phyloP scores from a whole-genome alignment of 805 yeast genomes.

The Zygosaccharomyces lentus region DNA sequence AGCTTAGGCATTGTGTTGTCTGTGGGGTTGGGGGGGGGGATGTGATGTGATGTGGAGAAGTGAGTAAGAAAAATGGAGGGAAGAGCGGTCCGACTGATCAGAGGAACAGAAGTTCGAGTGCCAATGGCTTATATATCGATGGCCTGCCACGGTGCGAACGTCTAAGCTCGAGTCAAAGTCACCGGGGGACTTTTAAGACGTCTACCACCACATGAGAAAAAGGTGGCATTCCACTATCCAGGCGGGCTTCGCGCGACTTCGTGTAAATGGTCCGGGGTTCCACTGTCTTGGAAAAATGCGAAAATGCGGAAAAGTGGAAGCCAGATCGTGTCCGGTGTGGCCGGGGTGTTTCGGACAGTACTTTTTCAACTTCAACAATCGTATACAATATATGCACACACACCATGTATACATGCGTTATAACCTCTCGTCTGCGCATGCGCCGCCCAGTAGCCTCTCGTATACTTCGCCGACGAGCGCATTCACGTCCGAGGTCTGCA shows the following conservation, averaged over 20 bases:
- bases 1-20: slow-evolving; percentile 51
- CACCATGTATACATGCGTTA: neutral
- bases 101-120: too few relatives aligned
- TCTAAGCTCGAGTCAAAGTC: neutral
- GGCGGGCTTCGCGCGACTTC: neutral
- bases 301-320: slow-evolving; percentile 1
- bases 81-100: too few relatives aligned
- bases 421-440: neutral
- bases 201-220: slow-evolving; percentile 5
- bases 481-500: slow-evolving; percentile 83
- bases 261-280: neutral
- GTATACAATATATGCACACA: too few relatives aligned
- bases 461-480: slow-evolving; percentile 62
- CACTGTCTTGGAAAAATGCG: too few relatives aligned
- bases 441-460: slow-evolving; percentile 37
- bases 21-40: neutral
- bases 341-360: neutral
- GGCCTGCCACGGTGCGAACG: neutral
- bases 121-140: slow-evolving; percentile 1
- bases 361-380: neutral
- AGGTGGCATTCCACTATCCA: slow-evolving; percentile 1
- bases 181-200: slow-evolving; percentile 1
- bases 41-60: neutral
- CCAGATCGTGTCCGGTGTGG: neutral
- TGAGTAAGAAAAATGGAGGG: too few relatives aligned